Conservation (phyloP, 2,329 filamentous ascomycete genomes). For the Aureobasidium sp. region DNA sequence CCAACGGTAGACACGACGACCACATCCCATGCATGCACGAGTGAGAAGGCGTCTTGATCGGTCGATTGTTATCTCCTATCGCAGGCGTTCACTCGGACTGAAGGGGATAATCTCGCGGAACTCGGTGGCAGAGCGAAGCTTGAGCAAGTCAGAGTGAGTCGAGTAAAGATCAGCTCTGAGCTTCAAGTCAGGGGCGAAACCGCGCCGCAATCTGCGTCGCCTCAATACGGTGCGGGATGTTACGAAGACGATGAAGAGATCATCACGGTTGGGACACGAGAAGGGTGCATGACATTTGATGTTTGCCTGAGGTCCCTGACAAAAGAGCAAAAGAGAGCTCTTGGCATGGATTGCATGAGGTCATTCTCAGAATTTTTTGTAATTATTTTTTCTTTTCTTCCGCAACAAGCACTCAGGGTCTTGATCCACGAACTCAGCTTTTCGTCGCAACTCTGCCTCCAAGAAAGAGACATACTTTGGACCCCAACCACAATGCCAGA, state of each 20-base stretch:
- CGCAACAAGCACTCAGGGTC: background rate
- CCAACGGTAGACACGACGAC: no score
- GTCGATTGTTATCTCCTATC: background rate
- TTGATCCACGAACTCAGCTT: no score
- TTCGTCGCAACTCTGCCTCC: background rate
- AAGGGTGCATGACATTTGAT: no score
- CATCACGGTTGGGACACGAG: no score
- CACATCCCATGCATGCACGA: background rate
- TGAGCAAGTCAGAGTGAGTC: background rate
- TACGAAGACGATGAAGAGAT: background rate
- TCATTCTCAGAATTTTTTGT: slow-evolving; percentile 1
- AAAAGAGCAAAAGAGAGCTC: background rate
- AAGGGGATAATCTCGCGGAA: slow-evolving; percentile 1
- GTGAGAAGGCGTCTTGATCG: background rate
- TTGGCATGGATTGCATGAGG: background rate
- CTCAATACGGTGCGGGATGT: background rate
- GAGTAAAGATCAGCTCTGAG: background rate
- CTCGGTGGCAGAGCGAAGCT: background rate
- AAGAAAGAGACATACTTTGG: background rate
- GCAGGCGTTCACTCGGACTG: no score
- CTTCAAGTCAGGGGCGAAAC: background rate
- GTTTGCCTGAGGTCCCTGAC: background rate
- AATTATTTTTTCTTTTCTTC: background rate
- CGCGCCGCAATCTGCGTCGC: background rate
- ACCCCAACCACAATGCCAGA: background rate